Conservation (phyloP, 2,329 filamentous ascomycete species). For the Aspergillus quadricinctus region DNA sequence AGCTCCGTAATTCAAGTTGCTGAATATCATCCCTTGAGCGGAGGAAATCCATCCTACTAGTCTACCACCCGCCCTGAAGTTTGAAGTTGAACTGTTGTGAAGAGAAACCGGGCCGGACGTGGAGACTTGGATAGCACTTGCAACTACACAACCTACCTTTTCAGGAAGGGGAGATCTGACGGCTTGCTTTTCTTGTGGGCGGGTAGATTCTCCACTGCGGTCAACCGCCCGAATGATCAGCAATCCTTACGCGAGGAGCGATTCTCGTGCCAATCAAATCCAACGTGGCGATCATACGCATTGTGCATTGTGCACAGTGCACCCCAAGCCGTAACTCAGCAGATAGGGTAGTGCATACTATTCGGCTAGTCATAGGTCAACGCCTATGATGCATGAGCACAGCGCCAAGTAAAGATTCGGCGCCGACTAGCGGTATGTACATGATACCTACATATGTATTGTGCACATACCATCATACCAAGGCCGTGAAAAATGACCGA, state of each 20-base stretch:
- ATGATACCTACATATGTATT: background rate
- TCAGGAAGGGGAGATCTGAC: slow-evolving; percentile 10
- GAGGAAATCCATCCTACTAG: background rate
- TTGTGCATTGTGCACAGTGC: background rate
- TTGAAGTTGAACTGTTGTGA: background rate
- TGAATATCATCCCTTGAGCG: background rate
- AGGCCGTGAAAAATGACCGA: slow-evolving; percentile 7
- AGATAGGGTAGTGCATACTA: background rate
- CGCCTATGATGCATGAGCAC: background rate
- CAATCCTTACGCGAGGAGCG: slow-evolving; percentile 5
- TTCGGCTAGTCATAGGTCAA: background rate
- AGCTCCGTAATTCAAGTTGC: background rate
- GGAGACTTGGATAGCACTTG: background rate
- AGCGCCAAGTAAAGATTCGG: slow-evolving; percentile 4
- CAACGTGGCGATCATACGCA: slow-evolving; percentile 4
- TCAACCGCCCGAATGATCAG: slow-evolving; percentile 16
- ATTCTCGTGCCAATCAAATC: slow-evolving; percentile 11
- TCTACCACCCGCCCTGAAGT: background rate
- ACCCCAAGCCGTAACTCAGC: background rate
- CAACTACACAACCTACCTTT: background rate
- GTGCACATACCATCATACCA: slow-evolving; percentile 6
- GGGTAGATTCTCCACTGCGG: slow-evolving; percentile 10
- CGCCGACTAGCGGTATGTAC: background rate
- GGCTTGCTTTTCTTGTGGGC: slow-evolving; percentile 2
- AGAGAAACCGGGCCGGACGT: background rate